Base-by-base conservation (phyloP, 768 basidiomycete genomes). In the Clavulina sp. region DNA sequence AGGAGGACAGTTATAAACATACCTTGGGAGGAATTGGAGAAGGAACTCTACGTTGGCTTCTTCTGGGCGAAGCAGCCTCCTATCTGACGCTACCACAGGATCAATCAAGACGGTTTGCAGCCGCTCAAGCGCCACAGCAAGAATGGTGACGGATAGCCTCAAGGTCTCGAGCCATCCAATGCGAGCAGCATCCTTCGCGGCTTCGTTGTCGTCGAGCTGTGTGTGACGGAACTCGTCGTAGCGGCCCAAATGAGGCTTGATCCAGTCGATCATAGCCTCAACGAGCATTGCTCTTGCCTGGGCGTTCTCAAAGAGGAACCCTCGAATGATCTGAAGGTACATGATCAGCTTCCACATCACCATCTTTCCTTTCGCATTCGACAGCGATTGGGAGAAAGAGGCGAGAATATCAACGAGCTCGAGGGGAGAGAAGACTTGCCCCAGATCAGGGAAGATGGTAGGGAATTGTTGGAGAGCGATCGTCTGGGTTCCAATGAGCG, bases 401-500 rank as follows among this genome's bases (percentile, higher is more conserved):
- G 88, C 87, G 7, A 80, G 80, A 54, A 92, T 76, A 9, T 84
- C 78, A 24, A 92, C 86, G 6, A 95, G 77, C 61, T 96, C 91
- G 5, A 84, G 74, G 4, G 74, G 78, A 16, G 75, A 65, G 61
- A 87, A 91, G 19, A 91, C 79, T 59, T 84, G 80, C 31, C 78
- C 71, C 19, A 96, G 71, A 61, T 89, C 85, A 3, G 92, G 89
- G 6, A 97, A 70, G 56, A 93, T 84, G 23, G 86, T 82, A 2
- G 87, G 83, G 62, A 95, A 96, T 65, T 91, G 84, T 61, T 92
- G 88, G 9, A 95, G 70, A 4, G 89, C 89, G 54, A 93, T 81
- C 1, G 88, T 89, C 61, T 97, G 93, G 2, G 93, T 93, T 48
- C 93, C 93, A 47, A 97, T 88, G 63, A 95, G 83, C n/a, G 84